These are phyloP conservation scores for Penicillium sp. DNA, from an alignment of 2,329 filamentous ascomycete species.

Conservation along the genomic window DNA sequence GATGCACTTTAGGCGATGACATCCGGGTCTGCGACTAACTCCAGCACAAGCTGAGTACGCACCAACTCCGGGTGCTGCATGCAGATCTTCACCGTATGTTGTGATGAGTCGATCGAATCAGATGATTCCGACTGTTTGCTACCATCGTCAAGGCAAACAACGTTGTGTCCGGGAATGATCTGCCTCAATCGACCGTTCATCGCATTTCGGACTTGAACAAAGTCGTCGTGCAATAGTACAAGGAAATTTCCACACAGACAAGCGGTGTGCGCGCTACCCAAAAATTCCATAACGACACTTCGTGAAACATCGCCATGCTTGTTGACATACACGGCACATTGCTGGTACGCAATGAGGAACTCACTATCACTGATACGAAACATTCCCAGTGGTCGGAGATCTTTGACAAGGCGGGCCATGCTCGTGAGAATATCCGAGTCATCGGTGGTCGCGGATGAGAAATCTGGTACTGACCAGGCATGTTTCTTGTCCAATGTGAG, in stretches of 20 bases:
- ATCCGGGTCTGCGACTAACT: no score
- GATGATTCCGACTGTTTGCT: slow-evolving; percentile 50
- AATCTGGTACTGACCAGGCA: slow-evolving; percentile 88
- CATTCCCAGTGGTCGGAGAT: slow-evolving; percentile 89
- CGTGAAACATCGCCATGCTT: slow-evolving; percentile 95
- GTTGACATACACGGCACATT: slow-evolving; percentile 98
- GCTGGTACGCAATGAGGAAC: slow-evolving; percentile 90
- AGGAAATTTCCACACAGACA: slow-evolving; percentile 92
- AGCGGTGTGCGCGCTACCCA: slow-evolving; percentile 84
- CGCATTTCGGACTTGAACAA: slow-evolving; percentile 94
- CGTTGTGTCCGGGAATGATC: slow-evolving; percentile 88
- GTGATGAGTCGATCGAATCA: no score
- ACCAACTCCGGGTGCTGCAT: slow-evolving; percentile 92
- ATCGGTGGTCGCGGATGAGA: slow-evolving; percentile 57
- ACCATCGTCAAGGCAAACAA: slow-evolving; percentile 87
- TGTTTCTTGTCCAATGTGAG: slow-evolving; percentile 97
- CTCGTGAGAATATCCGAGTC: slow-evolving; percentile 68
- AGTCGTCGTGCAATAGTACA: slow-evolving; percentile 91
- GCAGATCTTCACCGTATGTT: slow-evolving; percentile 88
- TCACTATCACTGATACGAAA: slow-evolving; percentile 90
- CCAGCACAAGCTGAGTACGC: slow-evolving; percentile 83
- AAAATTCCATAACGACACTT: slow-evolving; percentile 96
- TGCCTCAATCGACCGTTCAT: slow-evolving; percentile 92
- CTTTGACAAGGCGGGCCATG: slow-evolving; percentile 79
- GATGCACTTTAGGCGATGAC: no score